Conservation (phyloP, 2,329 filamentous ascomycete genomes). For the Ascocoryne sarcoides region DNA sequence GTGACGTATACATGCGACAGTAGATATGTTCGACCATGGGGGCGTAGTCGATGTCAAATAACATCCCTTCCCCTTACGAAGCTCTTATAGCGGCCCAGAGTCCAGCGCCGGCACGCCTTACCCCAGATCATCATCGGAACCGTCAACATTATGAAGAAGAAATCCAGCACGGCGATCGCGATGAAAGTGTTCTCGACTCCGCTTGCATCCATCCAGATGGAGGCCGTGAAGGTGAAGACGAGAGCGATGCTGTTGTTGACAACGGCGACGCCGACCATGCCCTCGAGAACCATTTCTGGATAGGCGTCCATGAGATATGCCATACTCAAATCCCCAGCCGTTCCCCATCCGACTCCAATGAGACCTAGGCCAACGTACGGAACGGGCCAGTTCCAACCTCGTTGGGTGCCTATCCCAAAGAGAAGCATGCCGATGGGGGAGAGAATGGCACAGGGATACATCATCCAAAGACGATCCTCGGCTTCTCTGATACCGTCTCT, state of each 20-base stretch:
- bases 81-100: conserved; percentile 35
- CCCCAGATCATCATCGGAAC: conserved; percentile 47
- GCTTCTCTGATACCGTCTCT: conserved; percentile 31
- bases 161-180: conserved; percentile 41
- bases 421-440: conserved; percentile 33
- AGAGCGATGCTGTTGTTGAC: conserved; percentile 48
- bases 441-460: conserved; percentile 27
- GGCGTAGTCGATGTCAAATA: conserved; percentile 6
- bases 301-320: conserved; percentile 48
- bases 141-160: conserved; percentile 41
- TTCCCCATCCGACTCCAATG: conserved; percentile 52
- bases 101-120: conserved; percentile 40
- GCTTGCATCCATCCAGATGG: conserved; percentile 40
- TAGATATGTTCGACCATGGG: no score
- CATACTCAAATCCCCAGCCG: conserved; percentile 46
- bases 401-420: conserved; percentile 32
- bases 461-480: conserved; percentile 31
- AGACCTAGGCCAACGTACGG: conserved; percentile 48
- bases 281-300: conserved; percentile 47
- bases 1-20: no score
- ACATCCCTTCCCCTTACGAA: conserved; percentile 40
- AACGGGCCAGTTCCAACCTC: conserved; percentile 43
- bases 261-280: conserved; percentile 48
- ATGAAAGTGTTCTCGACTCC: conserved; percentile 41
- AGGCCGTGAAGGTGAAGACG: conserved; percentile 44